Evolutionary conservation across 176 grass and related monocot genomes (phyloP), one percentile per base, ranked within the genome.

Genomic region (Triticum urartu): DNA sequence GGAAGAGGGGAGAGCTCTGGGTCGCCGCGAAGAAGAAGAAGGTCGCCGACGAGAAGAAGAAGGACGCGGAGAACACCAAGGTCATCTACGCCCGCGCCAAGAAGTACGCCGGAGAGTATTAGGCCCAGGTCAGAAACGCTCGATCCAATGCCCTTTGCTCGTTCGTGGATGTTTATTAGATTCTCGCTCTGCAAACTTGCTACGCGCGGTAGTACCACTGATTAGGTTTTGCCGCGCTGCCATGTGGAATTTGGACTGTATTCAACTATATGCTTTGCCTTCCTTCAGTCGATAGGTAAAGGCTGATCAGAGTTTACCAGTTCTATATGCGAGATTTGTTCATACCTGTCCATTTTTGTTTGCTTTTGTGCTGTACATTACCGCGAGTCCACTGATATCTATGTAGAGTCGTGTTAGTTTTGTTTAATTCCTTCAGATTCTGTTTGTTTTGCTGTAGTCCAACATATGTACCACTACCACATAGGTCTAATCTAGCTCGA

Each of bases 71-170:
- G 64, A 95, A 50, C 72, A 81, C 86, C 85, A 95, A 95, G 86
- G 25, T 91, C 22, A 90, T 92, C 83, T 93, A 87, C 65, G n/a
- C 64, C 79, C 86, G 92, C 56, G 93, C 93, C 22, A 80, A 91
- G 40, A 45, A 94, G 84, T 95, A 93, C 30, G 95, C 93, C 22
- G 79, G 84, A 73, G 91, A 95, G 89, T 93, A 98, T 85, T 91
- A 95, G 0, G 48, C 87, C 7, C 89, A 92, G 93, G 95, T 98
- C 59, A 63, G 58, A 35, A 72, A 26, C 64, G 5, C n/a, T n/a
- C 25, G 45, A 78, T 78, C 26, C 25, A 1, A 28, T 7, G 20
- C 13, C 1, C 58, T 17, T 81, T 4, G 3, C 1, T 15, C 12
- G 10, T 40, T 72, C n/a, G 6, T 64, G 10, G 26, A 26, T 26